Evolutionary conservation across 2,329 filamentous ascomycete genomes (phyloP).

Genomic region (Apiospora saccharicola): DNA sequence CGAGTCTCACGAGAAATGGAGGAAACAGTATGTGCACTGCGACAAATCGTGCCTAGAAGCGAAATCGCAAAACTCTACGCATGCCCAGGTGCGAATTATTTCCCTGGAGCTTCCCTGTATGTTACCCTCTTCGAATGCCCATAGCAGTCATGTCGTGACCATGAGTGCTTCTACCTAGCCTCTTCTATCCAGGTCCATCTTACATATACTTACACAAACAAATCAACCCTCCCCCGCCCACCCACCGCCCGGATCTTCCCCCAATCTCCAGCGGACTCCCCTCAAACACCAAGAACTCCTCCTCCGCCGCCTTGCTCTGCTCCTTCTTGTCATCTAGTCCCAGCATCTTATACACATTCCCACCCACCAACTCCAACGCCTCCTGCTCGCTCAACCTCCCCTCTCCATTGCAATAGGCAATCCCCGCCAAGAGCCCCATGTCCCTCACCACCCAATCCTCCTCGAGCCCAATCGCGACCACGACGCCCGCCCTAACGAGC

Average conservation of each 20-base stretch:
- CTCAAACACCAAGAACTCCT: conserved; percentile 69
- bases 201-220: not conserved
- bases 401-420: conserved; percentile 63
- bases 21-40: too few relatives aligned
- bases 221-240: conserved; percentile 17
- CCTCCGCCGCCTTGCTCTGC: conserved; percentile 33
- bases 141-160: too few relatives aligned
- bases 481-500: conserved; percentile 65
- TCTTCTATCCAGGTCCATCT: too few relatives aligned
- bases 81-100: too few relatives aligned
- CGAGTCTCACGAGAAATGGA: too few relatives aligned
- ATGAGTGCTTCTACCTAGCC: too few relatives aligned
- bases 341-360: conserved; percentile 65
- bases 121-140: too few relatives aligned
- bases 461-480: conserved; percentile 63
- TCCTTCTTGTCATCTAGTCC: conserved; percentile 49
- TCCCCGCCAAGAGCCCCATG: conserved; percentile 65
- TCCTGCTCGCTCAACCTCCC: conserved; percentile 61
- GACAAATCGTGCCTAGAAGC: too few relatives aligned
- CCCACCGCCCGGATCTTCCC: conserved; percentile 62
- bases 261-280: conserved; percentile 69
- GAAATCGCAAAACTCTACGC: too few relatives aligned
- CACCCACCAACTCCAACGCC: conserved; percentile 64
- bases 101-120: too few relatives aligned
- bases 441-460: conserved; percentile 71